These are phyloP conservation scores for Carex parvula DNA, from an alignment of 176 grass and related monocot species.

Conservation along the genomic window DNA sequence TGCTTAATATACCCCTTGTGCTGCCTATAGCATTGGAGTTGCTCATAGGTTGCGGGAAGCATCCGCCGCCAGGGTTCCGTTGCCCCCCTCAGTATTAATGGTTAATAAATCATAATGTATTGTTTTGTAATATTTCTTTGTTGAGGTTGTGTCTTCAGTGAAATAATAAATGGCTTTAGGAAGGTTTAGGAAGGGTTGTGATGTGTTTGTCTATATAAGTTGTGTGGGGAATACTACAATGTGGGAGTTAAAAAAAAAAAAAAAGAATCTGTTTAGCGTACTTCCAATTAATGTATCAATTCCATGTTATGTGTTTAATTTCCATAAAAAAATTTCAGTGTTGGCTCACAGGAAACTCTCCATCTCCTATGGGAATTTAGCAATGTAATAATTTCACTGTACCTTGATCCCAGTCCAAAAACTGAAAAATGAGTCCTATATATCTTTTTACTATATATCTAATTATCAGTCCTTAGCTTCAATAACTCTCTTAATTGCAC, in stretches of 20 bases:
- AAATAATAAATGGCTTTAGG: slow-evolving; percentile 3
- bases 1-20: slow-evolving; percentile 62
- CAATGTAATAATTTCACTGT: background rate
- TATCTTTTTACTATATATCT: background rate
- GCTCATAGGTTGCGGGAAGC: slow-evolving; percentile 68
- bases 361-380: background rate
- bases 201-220: background rate
- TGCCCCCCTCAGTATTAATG: slow-evolving; percentile 43
- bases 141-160: background rate
- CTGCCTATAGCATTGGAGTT: slow-evolving; percentile 67
- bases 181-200: slow-evolving; percentile 14
- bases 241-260: background rate
- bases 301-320: background rate
- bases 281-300: background rate
- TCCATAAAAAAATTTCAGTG: background rate
- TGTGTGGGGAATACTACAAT: background rate
- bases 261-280: too few relatives aligned
- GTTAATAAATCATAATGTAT: slow-evolving; percentile 12
- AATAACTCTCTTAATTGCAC: too few relatives aligned
- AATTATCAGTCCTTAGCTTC: too few relatives aligned
- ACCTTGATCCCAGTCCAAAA: background rate
- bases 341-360: background rate
- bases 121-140: background rate
- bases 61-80: slow-evolving; percentile 49
- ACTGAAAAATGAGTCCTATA: too few relatives aligned